Conservation (phyloP, 257 asterid species). For the Solanum pinnatisectum region DNA sequence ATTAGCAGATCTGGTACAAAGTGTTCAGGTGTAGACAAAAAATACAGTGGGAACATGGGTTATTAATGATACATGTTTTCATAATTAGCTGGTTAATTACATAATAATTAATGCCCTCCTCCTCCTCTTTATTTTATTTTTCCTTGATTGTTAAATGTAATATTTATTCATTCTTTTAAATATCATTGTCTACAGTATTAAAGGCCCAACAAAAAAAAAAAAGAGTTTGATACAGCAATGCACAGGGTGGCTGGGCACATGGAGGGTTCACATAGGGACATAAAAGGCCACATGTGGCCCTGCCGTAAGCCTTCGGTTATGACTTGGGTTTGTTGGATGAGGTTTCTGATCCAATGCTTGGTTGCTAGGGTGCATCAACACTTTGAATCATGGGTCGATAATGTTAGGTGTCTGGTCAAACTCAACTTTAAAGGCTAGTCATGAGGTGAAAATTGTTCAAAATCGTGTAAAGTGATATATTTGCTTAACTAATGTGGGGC, state of each 20-base stretch:
- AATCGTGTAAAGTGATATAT: neutral
- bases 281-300: constrained; percentile 1
- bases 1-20: neutral
- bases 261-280: constrained; percentile 3
- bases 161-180: neutral
- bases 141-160: neutral
- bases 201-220: neutral
- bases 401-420: neutral
- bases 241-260: constrained; percentile 8
- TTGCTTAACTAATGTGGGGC: neutral
- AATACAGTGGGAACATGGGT: neutral
- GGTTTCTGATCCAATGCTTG: neutral
- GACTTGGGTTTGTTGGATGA: neutral
- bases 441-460: neutral
- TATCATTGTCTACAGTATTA: neutral
- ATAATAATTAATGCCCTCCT: neutral
- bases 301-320: neutral
- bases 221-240: neutral
- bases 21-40: neutral
- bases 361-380: constrained; percentile 9
- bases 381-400: neutral
- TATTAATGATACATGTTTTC: neutral
- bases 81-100: neutral
- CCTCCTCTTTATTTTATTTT: neutral
- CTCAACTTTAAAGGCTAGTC: neutral